phyloP scores from a whole-genome alignment of 208 protist species.

The Trypanosoma melophagium region DNA sequence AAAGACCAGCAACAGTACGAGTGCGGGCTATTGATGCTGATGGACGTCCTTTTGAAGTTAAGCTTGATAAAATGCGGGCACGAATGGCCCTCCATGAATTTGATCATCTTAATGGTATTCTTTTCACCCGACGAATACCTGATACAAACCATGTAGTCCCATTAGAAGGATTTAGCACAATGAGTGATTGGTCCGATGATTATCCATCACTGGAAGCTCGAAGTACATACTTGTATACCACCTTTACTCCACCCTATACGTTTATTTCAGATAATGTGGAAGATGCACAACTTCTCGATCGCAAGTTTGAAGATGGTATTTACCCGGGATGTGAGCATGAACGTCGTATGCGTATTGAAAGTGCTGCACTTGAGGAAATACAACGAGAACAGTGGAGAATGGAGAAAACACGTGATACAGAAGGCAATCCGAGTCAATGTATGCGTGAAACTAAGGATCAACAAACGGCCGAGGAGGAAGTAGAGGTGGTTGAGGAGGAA shows the following conservation, averaged over 20 bases:
- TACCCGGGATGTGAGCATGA: constrained; percentile 84
- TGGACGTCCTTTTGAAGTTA: constrained; percentile 41
- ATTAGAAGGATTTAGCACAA: constrained; percentile 80
- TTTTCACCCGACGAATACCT: constrained; percentile 83
- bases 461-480: constrained; percentile 12
- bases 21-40: constrained; percentile 46
- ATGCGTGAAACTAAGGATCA: constrained; percentile 17
- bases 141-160: constrained; percentile 88
- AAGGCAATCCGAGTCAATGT: constrained; percentile 1
- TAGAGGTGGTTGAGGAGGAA: constrained; percentile 7
- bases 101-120: constrained; percentile 80
- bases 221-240: constrained; percentile 88
- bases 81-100: constrained; percentile 87
- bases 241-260: constrained; percentile 79
- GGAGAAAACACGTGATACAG: constrained; percentile 25
- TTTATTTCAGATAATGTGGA: constrained; percentile 62
- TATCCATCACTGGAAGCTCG: constrained; percentile 88
- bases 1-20: constrained; percentile 70
- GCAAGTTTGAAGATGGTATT: constrained; percentile 88
- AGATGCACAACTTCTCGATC: constrained; percentile 81
- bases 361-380: constrained; percentile 50
- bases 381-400: constrained; percentile 55
- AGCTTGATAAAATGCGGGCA: constrained; percentile 64
- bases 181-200: constrained; percentile 90
- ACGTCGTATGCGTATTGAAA: constrained; percentile 71